These are phyloP conservation scores for Tuber microsphaerosporum DNA, from an alignment of 495 filamentous ascomycete species.

Conservation along the genomic window DNA sequence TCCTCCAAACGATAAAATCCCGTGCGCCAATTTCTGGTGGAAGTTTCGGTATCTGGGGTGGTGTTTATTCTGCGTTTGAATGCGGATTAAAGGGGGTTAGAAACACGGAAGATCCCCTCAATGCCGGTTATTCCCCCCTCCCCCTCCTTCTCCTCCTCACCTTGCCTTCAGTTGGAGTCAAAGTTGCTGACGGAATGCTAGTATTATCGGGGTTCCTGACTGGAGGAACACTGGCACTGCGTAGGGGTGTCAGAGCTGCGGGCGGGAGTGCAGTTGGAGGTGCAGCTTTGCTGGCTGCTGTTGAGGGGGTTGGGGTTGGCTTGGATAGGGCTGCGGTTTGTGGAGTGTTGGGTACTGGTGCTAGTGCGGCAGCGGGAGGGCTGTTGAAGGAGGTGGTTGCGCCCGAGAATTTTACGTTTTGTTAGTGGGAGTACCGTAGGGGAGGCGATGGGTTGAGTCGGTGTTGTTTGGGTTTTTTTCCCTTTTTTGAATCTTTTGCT, in stretches of 20 bases:
- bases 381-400: conserved; percentile 95
- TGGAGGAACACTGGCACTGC: conserved; percentile 78
- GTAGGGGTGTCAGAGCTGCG: conserved; percentile 80
- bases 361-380: conserved; percentile 94
- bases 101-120: conserved; percentile 95
- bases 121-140: conserved; percentile 59
- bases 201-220: conserved; percentile 95
- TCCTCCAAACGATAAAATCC: conserved; percentile 92
- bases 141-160: no score
- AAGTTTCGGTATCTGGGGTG: conserved; percentile 97
- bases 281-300: conserved; percentile 83
- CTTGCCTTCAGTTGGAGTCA: not conserved
- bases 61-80: conserved; percentile 87
- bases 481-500: not conserved
- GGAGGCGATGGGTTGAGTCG: not conserved
- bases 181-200: conserved; percentile 30
- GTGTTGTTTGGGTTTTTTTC: not conserved
- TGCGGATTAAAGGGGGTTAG: conserved; percentile 90
- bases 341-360: conserved; percentile 85
- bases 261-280: conserved; percentile 93
- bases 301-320: conserved; percentile 94
- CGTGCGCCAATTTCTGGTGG: conserved; percentile 91
- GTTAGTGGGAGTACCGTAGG: conserved; percentile 9
- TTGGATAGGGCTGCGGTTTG: conserved; percentile 77
- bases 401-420: conserved; percentile 41